These are phyloP conservation scores for Chlorella variabilis DNA, from an alignment of 163 green algal species.

Conservation along the genomic window DNA sequence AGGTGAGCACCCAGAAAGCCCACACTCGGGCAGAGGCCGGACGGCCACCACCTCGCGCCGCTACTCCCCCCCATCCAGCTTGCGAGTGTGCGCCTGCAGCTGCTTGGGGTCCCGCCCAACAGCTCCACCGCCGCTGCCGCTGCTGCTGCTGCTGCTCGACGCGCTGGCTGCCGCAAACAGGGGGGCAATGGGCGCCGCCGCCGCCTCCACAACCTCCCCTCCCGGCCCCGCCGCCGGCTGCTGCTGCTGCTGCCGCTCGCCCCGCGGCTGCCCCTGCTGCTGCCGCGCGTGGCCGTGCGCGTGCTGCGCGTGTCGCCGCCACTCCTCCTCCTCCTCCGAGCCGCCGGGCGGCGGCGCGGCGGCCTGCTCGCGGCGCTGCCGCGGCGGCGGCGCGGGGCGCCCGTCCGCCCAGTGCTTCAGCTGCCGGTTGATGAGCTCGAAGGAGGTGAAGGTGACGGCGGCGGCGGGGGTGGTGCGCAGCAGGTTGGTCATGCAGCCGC, in stretches of 20 bases:
- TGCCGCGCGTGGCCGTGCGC: constrained; percentile 5
- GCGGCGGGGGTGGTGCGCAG: constrained; percentile 94
- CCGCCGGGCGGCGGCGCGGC: too few relatives aligned
- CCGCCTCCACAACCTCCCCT: background rate
- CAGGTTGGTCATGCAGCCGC: constrained; percentile 92
- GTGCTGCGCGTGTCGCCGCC: background rate
- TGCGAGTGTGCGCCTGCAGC: constrained; percentile 22
- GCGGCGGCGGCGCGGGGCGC: background rate
- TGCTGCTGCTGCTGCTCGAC: background rate
- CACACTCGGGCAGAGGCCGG: too few relatives aligned
- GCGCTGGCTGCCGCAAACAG: constrained; percentile 28
- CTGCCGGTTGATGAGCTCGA: constrained; percentile 89
- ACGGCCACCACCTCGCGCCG: too few relatives aligned
- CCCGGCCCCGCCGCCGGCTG: background rate
- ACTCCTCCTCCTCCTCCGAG: background rate
- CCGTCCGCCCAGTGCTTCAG: constrained; percentile 53
- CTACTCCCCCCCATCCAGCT: background rate
- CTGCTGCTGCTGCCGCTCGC: background rate
- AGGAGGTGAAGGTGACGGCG: constrained; percentile 97
- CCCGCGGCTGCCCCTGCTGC: background rate
- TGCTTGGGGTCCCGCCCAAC: background rate
- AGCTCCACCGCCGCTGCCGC: background rate
- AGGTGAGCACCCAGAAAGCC: too few relatives aligned
- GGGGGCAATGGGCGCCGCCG: background rate
- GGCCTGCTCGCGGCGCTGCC: background rate